Evolutionary conservation across 164 flowering plant genomes (phyloP).

Genomic region (Liriodendron chinense): DNA sequence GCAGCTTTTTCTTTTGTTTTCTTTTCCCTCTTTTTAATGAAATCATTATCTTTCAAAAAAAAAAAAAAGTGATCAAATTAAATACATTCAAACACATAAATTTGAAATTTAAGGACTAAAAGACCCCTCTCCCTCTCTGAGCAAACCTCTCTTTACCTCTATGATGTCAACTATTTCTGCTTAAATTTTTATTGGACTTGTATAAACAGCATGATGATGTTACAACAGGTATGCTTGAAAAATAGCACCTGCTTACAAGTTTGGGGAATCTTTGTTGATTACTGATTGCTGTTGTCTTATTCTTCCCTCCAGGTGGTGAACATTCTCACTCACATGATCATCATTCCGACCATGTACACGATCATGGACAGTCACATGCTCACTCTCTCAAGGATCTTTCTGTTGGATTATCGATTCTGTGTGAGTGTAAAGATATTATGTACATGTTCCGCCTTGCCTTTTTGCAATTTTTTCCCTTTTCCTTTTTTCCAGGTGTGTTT

Average conservation of each 20-base stretch:
- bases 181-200: neutral
- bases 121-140: no score
- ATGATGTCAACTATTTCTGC: neutral
- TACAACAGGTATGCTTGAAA: neutral
- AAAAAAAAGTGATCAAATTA: no score
- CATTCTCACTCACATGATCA: conserved; percentile 67
- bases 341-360: conserved; percentile 44
- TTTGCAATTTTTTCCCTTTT: neutral
- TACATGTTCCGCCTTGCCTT: neutral
- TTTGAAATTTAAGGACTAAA: no score
- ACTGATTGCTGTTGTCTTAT: neutral
- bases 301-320: conserved; percentile 62
- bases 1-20: no score
- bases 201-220: neutral
- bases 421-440: conserved; percentile 40
- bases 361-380: conserved; percentile 44
- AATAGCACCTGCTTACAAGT: neutral
- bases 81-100: neutral
- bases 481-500: neutral
- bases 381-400: conserved; percentile 90
- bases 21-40: no score
- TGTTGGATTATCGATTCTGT: conserved; percentile 74
- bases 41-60: no score
- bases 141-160: neutral
- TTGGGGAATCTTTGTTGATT: neutral